Base-by-base conservation (phyloP, 495 filamentous ascomycete genomes). In the Lasiosphaeria hispida region DNA sequence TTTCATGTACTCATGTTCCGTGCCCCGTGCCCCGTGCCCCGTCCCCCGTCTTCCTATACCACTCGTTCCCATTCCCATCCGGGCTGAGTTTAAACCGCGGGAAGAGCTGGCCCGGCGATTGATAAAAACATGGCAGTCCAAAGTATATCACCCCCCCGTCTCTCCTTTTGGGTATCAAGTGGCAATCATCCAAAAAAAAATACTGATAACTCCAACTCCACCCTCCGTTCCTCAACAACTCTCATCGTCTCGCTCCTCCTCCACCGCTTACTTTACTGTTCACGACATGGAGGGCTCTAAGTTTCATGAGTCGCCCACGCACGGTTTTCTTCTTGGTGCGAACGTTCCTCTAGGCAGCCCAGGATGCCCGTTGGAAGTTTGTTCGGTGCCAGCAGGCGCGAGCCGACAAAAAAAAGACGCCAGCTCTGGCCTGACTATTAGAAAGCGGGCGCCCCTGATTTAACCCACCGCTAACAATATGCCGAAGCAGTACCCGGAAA, bases 91-190 rank as follows among this genome's bases (percentile, higher is more conserved):
- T 30, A 30, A 30, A 30, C 23, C 23, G 23, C 23, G 23, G 23
- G 23, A 30, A 30, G 23, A 30, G 5, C 23, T 44, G 19, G 8
- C 9, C 41, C 14, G 7, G 41, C n/a, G 19, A 17, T 13, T 17
- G 41, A 13, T 17, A 44, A 44, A 1, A 9, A 44, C 14, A 41
- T 11, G 14, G 14, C 10, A 41, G 38, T 19, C 15, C 45, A 48
- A 48, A 11, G 17, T n/a, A 48, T 19, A 48, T 34, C 49, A 30
- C 18, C 15, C 3, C 17, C 5, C 38, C 37, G 37, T 41, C 55
- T n/a, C 36, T 43, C 38, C 14, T 48, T 10, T 48, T 17, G 54
- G 54, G 54, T 57, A 57, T 57, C 44, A 57, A 41, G 14, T 14
- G 44, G 44, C 23, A 39, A 57, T 57, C 43, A 49, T 49, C 43